Base-by-base conservation (phyloP, 2,329 filamentous ascomycete genomes). In the Macrophomina phaseolina region DNA sequence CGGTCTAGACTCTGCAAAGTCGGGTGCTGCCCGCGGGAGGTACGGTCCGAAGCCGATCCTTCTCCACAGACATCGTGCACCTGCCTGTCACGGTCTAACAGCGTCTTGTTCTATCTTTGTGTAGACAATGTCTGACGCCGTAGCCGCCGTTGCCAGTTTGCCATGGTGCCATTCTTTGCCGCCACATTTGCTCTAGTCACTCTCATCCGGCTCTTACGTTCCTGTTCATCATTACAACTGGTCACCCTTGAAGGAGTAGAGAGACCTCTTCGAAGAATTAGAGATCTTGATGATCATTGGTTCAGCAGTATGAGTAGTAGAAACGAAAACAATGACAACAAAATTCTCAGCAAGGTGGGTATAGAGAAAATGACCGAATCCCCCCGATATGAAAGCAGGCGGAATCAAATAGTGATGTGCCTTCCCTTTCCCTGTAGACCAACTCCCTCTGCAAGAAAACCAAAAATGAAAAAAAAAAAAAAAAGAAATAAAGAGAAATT, bases 321-420 rank as follows among this genome's bases (percentile, higher is more conserved):
- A 2, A 60, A 12, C 28, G 5, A 46, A 4, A 18, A n/a, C 6
- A 23, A 34, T 16, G 18, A 34, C 23, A 36, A 8, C 32, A 49
- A 40, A 49, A 49, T 32, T 38, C 8, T 45, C 46, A 45, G 18
- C 36, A 32, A 30, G 28, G 46, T 53, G 61, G 61, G 61, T 64
- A 64, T 64, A 53, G 42, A 52, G 61, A 64, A 64, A 53, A 53
- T 32, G 61, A 64, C 61, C 61, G 61, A 64, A 45, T 63, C 23
- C 61, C 46, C 61, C 46, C 30, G 48, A 36, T 16, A 16, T 45
- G 42, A 30, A 16, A 32, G 6, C 36, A 38, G 18, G 40, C 16
- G 45, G 23, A 18, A 12, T 12, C 34, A 18, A 52, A 46, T 28
- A 11, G 36, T 46, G 11, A 46, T 46, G 28, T 48, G 36, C 16